phyloP scores from a whole-genome alignment of 192 early-diverging fungal genomes.

The Backusella westeae region DNA sequence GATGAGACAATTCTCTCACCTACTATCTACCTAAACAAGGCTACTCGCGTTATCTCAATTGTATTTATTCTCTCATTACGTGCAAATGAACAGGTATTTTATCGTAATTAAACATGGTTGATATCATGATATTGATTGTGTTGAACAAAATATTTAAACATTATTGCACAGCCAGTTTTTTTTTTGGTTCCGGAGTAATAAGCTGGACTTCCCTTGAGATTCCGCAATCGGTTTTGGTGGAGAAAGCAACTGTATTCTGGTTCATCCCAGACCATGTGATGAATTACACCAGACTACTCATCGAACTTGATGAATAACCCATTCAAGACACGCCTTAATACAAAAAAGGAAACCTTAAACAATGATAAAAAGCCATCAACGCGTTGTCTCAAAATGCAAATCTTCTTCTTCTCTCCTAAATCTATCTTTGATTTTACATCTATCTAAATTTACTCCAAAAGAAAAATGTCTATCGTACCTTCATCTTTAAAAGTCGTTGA shows the following conservation, averaged over 20 bases:
- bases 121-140: not conserved
- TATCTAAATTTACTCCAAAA: not conserved
- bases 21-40: not conserved
- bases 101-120: not conserved
- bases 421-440: not conserved
- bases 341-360: not conserved
- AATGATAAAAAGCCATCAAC: not conserved
- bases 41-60: not conserved
- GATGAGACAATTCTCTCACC: not conserved
- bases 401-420: not conserved
- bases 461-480: conserved; percentile 14
- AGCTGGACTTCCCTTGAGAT: not conserved
- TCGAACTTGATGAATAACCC: not conserved
- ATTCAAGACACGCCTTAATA: not conserved
- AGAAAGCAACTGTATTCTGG: not conserved
- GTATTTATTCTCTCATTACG: not conserved
- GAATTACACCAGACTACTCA: not conserved
- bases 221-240: not conserved
- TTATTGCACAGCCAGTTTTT: not conserved
- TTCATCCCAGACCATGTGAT: not conserved
- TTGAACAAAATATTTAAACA: not conserved
- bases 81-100: not conserved
- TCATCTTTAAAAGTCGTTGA: conserved; percentile 30
- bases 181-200: not conserved
- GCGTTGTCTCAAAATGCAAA: not conserved